Evolutionary conservation across 768 basidiomycete genomes (phyloP).

Genomic region (Strobilomyces echinocephalus): DNA sequence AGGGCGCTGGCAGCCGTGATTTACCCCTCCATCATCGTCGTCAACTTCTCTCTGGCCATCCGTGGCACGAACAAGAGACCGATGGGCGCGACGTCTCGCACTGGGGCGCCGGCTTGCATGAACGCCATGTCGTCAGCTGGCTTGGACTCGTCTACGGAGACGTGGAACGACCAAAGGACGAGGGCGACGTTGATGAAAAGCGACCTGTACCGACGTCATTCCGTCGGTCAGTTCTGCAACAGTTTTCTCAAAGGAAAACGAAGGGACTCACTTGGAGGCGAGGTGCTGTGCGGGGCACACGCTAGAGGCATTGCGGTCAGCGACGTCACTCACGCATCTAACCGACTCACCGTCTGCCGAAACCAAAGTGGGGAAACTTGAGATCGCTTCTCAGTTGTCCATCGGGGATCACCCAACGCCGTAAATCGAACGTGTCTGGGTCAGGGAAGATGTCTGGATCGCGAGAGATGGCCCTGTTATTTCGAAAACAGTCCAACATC

Average conservation of each 20-base stretch:
- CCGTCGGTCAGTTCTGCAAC: not conserved
- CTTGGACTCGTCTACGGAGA: constrained; percentile 40
- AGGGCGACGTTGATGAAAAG: constrained; percentile 57
- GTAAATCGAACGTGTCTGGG: constrained; percentile 34
- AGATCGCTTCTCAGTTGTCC: constrained; percentile 39
- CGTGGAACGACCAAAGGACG: constrained; percentile 56
- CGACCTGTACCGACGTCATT: constrained; percentile 36
- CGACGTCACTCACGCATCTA: not conserved
- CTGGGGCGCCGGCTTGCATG: constrained; percentile 17
- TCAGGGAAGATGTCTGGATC: constrained; percentile 36
- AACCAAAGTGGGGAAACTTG: constrained; percentile 47
- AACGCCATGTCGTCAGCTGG: constrained; percentile 58
- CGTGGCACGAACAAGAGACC: constrained; percentile 48
- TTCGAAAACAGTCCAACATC: not conserved
- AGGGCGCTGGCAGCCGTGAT: not conserved
- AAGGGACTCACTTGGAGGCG: constrained; percentile 32
- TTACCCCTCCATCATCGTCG: constrained; percentile 1
- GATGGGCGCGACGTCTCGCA: constrained; percentile 39
- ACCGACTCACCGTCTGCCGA: constrained; percentile 32
- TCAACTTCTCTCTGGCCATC: constrained; percentile 10
- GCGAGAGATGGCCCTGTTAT: constrained; percentile 31
- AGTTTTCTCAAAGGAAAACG: not conserved
- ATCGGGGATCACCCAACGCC: constrained; percentile 25
- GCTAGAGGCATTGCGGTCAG: constrained; percentile 24
- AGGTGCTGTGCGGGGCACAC: constrained; percentile 61